These are phyloP conservation scores for Phytopythium aichiense DNA, from an alignment of 352 stramenopile species.

Conservation along the genomic window DNA sequence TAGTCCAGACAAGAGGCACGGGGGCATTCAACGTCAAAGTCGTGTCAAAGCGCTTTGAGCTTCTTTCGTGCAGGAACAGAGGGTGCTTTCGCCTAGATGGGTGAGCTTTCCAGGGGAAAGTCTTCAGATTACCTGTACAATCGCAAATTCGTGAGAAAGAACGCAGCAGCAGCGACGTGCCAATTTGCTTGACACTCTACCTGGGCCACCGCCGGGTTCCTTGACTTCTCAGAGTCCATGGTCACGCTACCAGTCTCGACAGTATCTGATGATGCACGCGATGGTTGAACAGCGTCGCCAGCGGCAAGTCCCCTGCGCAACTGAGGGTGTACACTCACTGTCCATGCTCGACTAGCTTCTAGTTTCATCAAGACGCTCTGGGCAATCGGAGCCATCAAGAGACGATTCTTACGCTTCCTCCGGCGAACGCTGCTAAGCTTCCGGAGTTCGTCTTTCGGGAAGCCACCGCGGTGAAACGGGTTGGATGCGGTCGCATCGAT, in stretches of 20 bases:
- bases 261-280: not conserved
- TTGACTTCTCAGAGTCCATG: not conserved
- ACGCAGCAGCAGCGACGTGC: not conserved
- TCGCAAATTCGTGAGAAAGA: not conserved
- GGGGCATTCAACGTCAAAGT: not conserved
- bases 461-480: constrained; percentile 25
- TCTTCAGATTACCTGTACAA: not conserved
- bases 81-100: not conserved
- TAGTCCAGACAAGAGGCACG: not conserved
- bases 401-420: constrained; percentile 26
- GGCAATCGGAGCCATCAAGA: constrained; percentile 26
- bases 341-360: constrained; percentile 31
- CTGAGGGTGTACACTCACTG: constrained; percentile 79
- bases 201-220: not conserved
- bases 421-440: constrained; percentile 23
- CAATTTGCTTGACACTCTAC: not conserved
- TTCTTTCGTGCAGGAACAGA: constrained; percentile 1
- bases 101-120: not conserved
- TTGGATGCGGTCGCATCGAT: constrained; percentile 43
- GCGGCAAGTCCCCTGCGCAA: constrained; percentile 73
- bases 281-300: constrained; percentile 30
- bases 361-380: constrained; percentile 41
- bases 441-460: constrained; percentile 15
- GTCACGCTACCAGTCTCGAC: not conserved
- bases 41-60: constrained; percentile 2